Base-by-base conservation (phyloP, 805 yeast species). In the Starmerella apicola region DNA sequence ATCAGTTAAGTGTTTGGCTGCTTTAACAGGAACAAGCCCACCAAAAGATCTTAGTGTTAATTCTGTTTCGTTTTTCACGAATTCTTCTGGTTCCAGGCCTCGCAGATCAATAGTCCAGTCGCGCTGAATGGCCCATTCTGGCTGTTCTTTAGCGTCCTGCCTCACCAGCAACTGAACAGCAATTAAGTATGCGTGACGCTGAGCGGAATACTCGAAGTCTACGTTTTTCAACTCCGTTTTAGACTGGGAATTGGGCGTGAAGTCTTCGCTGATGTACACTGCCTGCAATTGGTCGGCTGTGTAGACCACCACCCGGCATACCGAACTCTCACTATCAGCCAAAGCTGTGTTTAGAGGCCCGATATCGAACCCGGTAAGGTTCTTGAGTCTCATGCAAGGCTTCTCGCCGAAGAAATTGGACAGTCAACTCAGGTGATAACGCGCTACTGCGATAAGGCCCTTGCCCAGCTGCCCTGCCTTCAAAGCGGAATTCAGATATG, bases 211-310 rank as follows among this genome's bases (percentile, higher is more conserved):
- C n/a, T 10, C 20, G 33, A 45, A 34, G 16, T 38, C 32, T 4
- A 45, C 38, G 3, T 32, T 18, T 21, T 37, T 31, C 16, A 37
- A 27, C 4, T 16, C 24, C 21, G 33, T 19, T 15, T 37, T 24
- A n/a, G 18, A 4, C 16, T 5, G 17, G 7, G 22, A 15, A 18
- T 17, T 15, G 9, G 33, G 34, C 9, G 16, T 18, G n/a, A 36
- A 30, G 25, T 26, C 33, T 26, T 46, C 47, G 33, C 51, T 47
- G 12, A 44, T 36, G 25, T 43, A 46, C n/a, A 48, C 45, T 3
- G 52, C 51, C 13, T 16, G 21, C 4, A 30, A 18, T 39, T 49
- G 51, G 17, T 34, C 40, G n/a, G 42, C 38, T 1, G 38, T 27
- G 21, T 40, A 49, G 8, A 38, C 42, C 12, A 45, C 43, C 17